Conservation (phyloP, 192 early-diverging fungal species). For the Lunasporangiospora selenospora region DNA sequence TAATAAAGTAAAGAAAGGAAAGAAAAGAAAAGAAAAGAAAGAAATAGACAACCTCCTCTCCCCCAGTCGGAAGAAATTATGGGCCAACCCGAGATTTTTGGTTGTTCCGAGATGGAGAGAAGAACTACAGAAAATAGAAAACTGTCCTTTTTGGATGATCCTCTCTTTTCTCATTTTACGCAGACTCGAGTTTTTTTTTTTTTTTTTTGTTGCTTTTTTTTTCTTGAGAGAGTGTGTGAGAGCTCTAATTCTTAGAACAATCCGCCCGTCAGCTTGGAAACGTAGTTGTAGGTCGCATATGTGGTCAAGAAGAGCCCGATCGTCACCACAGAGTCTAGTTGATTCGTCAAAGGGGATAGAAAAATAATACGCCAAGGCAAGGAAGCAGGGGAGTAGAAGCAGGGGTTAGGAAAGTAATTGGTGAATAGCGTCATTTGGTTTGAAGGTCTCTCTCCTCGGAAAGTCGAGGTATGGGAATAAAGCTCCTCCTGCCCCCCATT, state of each 20-base stretch:
- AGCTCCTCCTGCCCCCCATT: too few relatives aligned
- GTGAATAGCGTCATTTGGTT: too few relatives aligned
- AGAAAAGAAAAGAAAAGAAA: conserved; percentile 1
- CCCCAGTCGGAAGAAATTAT: neutral
- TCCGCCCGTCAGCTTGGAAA: conserved; percentile 42
- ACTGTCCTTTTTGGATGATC: neutral
- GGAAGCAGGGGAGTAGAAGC: neutral
- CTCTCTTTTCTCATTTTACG: neutral
- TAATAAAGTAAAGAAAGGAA: neutral
- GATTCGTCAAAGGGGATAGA: neutral
- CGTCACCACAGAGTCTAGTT: conserved; percentile 41
- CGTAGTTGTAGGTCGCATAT: conserved; percentile 43
- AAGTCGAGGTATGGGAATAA: too few relatives aligned
- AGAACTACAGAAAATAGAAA: too few relatives aligned
- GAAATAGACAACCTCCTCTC: neutral
- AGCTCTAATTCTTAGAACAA: conserved; percentile 36
- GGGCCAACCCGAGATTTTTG: conserved; percentile 1
- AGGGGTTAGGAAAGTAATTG: too few relatives aligned
- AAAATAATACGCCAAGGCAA: neutral
- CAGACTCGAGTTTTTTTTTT: neutral
- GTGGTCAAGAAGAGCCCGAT: conserved; percentile 38
- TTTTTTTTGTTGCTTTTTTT: neutral
- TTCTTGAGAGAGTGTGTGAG: neutral
- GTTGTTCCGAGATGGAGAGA: conserved; percentile 1
- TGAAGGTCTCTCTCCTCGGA: too few relatives aligned